phyloP scores from a whole-genome alignment of 2,329 filamentous ascomycete species.

The Ophiostoma sp. region DNA sequence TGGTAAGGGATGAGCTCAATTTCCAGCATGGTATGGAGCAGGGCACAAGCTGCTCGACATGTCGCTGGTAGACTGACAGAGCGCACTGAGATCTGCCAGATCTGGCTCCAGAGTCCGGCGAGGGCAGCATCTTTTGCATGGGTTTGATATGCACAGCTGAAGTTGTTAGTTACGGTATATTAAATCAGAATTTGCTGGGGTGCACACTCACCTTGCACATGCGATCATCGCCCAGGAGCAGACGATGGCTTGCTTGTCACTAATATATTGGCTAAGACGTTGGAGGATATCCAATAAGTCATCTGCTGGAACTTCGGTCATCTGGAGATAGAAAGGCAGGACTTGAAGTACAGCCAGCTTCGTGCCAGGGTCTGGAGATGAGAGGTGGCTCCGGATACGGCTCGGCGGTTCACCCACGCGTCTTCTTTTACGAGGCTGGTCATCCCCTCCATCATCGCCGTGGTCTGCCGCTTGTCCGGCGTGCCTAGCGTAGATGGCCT shows the following conservation, averaged over 20 bases:
- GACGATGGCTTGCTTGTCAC: constrained; percentile 66
- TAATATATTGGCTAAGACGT: constrained; percentile 58
- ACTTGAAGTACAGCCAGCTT: constrained; percentile 58
- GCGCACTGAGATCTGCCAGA: constrained; percentile 74
- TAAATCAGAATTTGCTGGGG: background rate
- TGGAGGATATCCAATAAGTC: constrained; percentile 58
- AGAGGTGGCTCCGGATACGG: constrained; percentile 52
- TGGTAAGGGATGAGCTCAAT: constrained; percentile 66
- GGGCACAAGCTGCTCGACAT: constrained; percentile 74
- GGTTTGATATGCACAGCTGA: constrained; percentile 45
- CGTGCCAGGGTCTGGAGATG: constrained; percentile 45
- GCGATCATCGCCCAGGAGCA: constrained; percentile 83
- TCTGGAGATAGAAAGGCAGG: constrained; percentile 57
- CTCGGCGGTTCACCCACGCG: constrained; percentile 46
- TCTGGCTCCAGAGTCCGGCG: constrained; percentile 62
- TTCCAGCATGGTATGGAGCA: constrained; percentile 69
- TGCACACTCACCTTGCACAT: constrained; percentile 61
- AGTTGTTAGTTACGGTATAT: constrained; percentile 42
- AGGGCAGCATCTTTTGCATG: constrained; percentile 44
- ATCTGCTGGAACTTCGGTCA: constrained; percentile 48
- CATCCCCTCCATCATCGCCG: constrained; percentile 35
- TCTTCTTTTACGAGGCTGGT: constrained; percentile 56
- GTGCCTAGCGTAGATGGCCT: constrained; percentile 46
- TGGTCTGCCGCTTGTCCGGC: constrained; percentile 27
- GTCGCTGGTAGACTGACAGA: constrained; percentile 68